Evolutionary conservation across 805 yeast species (phyloP).

Genomic region (Zygotorulaspora chibaensis): DNA sequence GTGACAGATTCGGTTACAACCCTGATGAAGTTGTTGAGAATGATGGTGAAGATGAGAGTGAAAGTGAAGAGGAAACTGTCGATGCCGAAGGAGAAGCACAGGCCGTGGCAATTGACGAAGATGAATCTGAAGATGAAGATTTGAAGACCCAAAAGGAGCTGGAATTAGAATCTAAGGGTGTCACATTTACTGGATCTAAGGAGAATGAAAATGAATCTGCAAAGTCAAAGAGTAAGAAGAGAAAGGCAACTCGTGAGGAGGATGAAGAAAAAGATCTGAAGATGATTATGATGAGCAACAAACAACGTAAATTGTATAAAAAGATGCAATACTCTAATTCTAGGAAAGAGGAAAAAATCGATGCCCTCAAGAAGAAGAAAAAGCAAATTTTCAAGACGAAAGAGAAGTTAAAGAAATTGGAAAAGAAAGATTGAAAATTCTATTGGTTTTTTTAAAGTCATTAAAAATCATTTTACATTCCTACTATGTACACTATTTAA

Average conservation of each 20-base stretch:
- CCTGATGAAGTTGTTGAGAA: constrained; percentile 56
- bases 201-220: constrained; percentile 39
- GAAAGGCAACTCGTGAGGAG: constrained; percentile 43
- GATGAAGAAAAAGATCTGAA: constrained; percentile 84
- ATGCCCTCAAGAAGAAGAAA: constrained; percentile 62
- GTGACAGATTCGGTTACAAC: constrained; percentile 86
- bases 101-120: constrained; percentile 39
- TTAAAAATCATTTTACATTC: constrained; percentile 1
- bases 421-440: constrained; percentile 19
- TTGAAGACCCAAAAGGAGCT: constrained; percentile 70
- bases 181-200: constrained; percentile 60
- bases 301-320: constrained; percentile 88
- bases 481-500: constrained; percentile 12
- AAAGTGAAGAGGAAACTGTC: constrained; percentile 45
- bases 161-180: constrained; percentile 87
- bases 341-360: constrained; percentile 73
- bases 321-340: constrained; percentile 91
- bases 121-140: constrained; percentile 53
- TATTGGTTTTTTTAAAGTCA: neutral
- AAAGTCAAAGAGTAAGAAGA: constrained; percentile 35
- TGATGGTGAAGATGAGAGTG: constrained; percentile 42
- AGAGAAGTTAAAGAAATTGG: constrained; percentile 37
- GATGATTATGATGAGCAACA: constrained; percentile 96
- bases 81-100: constrained; percentile 41
- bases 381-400: constrained; percentile 66